Base-by-base conservation (phyloP, 192 early-diverging fungal species). In the Backusella westeae region DNA sequence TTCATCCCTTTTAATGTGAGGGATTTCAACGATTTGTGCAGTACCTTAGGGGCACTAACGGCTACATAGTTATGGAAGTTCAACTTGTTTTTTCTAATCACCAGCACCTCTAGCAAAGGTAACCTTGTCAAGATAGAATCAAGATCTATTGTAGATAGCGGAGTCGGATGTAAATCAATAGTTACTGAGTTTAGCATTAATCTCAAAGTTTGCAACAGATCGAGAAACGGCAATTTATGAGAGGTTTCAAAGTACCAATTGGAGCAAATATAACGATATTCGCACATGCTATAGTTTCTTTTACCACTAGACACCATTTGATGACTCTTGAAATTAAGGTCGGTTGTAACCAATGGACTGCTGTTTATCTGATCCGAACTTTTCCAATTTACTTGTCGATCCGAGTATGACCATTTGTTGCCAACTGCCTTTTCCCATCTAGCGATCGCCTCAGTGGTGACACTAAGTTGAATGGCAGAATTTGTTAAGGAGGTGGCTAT, bases 71-170 rank as follows among this genome's bases (percentile, higher is more conserved):
- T 63, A 63, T 63, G 21, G 12, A 63, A 63, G 23, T 63, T 63
- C 12, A 23, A 9, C 26, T 63, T 63, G 10, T 9, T 63, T 63
- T 63, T 63, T 63, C 56, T 63, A 63, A 63, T 26, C 56, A 29
- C 26, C 23, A 63, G 56, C 26, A 29, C 56, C 3, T 63, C 26
- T 29, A 63, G 4, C 23, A 63, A 63, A 29, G 56, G 56, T 14
- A 63, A 29, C n/a, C 56, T 63, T 63, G 56, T 29, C 56, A 63
- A 63, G 56, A 63, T 63, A 63, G 23, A 63, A 14, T 63, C 56
- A 29, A 63, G 21, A 29, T 63, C 23, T 9, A 63, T 63, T 63
- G 21, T 63, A 10, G 56, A 63, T 29, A 63, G 29, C n/a, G 56
- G 56, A 3, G 56, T 29, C 26, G 56, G 56, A 29, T 63, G 56